phyloP scores from a whole-genome alignment of 2,329 filamentous ascomycete species.

The Pyrenochaeta sp. region DNA sequence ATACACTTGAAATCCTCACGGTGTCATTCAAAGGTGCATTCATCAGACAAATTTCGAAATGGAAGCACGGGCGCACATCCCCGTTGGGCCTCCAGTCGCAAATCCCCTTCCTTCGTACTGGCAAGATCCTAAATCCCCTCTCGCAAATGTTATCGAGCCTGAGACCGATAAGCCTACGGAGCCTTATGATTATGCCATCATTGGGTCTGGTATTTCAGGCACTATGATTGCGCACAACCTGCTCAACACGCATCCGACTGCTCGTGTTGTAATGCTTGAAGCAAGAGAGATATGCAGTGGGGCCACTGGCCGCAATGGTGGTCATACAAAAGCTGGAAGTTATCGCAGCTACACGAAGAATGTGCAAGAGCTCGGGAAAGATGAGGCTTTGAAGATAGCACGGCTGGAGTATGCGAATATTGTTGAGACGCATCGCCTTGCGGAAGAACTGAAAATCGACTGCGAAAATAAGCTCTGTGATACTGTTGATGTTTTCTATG shows the following conservation, averaged over 20 bases:
- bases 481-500: constrained; percentile 68
- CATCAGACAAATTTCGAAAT: constrained; percentile 17
- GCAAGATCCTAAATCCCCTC: constrained; percentile 49
- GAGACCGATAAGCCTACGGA: constrained; percentile 27
- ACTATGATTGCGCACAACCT: constrained; percentile 49
- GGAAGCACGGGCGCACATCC: constrained; percentile 40
- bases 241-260: constrained; percentile 20
- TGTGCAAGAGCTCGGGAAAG: constrained; percentile 54
- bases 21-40: no score
- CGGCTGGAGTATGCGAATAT: constrained; percentile 57
- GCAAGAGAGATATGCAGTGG: constrained; percentile 50
- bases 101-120: constrained; percentile 53
- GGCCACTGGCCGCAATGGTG: constrained; percentile 56
- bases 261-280: constrained; percentile 50
- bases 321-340: constrained; percentile 60
- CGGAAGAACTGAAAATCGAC: constrained; percentile 53
- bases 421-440: constrained; percentile 64
- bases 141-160: constrained; percentile 45
- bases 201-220: constrained; percentile 54
- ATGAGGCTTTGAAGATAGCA: constrained; percentile 57
- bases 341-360: constrained; percentile 63
- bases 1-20: no score
- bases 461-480: constrained; percentile 60
- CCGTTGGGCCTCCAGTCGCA: constrained; percentile 40
- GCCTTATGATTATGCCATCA: constrained; percentile 46